A percentile compares a stretch with the other conserved stretches of the same genome.
Evolutionary conservation across 202 grass and related monocot species (phyloP).

Genomic region (Eragrostis tef): DNA sequence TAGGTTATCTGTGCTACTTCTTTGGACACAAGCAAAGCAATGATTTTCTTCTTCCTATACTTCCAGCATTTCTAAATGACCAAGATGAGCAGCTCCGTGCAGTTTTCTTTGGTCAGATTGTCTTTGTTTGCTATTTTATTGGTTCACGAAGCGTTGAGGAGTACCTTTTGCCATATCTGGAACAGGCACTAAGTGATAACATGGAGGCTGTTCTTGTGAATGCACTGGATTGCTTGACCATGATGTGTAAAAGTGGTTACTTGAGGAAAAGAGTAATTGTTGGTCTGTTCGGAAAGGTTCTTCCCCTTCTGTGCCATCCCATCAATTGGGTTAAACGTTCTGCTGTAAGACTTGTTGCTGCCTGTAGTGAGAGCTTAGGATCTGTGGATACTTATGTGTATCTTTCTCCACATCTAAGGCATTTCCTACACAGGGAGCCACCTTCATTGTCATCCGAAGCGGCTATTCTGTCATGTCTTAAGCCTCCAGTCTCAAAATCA

Average conservation of each 20-base stretch:
- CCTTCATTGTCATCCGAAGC: slow-evolving; percentile 71
- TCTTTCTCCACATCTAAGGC: slow-evolving; percentile 75
- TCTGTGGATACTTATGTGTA: slow-evolving; percentile 88
- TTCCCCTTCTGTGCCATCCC: slow-evolving; percentile 81
- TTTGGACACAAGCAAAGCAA: slow-evolving; percentile 94
- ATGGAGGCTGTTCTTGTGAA: slow-evolving; percentile 87
- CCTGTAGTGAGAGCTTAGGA: slow-evolving; percentile 81
- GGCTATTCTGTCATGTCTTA: slow-evolving; percentile 75
- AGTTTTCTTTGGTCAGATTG: slow-evolving; percentile 86
- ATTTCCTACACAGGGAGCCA: slow-evolving; percentile 82
- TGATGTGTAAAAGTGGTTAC: slow-evolving; percentile 82
- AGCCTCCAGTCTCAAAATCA: slow-evolving; percentile 83
- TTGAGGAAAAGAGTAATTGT: slow-evolving; percentile 86
- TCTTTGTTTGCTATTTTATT: slow-evolving; percentile 96
- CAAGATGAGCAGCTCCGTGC: slow-evolving; percentile 82
- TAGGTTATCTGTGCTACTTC: slow-evolving; percentile 89
- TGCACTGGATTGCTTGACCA: slow-evolving; percentile 83
- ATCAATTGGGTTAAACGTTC: slow-evolving; percentile 91
- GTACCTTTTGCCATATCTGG: slow-evolving; percentile 96
- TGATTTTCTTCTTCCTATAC: slow-evolving; percentile 95
- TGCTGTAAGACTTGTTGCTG: slow-evolving; percentile 78
- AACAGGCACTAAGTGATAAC: slow-evolving; percentile 84
- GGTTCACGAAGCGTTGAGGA: slow-evolving; percentile 94
- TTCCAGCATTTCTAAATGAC: slow-evolving; percentile 97
- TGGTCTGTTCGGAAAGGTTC: slow-evolving; percentile 72